These are phyloP conservation scores for Candida germanica DNA, from an alignment of 805 yeast genomes.

Conservation along the genomic window DNA sequence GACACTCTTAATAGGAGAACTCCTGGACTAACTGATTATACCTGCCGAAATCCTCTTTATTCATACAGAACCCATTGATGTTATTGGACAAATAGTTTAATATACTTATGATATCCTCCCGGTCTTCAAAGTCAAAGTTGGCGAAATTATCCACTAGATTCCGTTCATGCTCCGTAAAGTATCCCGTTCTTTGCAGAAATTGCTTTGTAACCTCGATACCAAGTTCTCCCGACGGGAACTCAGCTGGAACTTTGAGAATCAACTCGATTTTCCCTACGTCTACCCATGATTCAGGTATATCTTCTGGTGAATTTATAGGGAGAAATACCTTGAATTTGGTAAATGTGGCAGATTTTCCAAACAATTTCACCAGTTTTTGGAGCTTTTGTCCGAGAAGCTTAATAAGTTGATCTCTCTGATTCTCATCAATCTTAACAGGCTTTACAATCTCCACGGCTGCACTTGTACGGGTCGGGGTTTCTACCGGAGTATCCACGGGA, in stretches of 20 bases:
- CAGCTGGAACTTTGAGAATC: constrained; percentile 29
- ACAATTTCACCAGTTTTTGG: constrained; percentile 21
- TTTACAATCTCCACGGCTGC: constrained; percentile 1
- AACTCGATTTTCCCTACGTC: constrained; percentile 25
- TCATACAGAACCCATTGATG: constrained; percentile 19
- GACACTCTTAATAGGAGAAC: too few species aligned
- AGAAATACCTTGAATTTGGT: constrained; percentile 30
- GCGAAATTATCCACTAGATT: constrained; percentile 23
- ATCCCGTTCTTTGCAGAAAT: constrained; percentile 25
- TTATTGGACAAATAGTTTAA: constrained; percentile 33
- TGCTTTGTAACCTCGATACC: constrained; percentile 24
- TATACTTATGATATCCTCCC: constrained; percentile 20
- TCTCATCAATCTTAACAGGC: constrained; percentile 7
- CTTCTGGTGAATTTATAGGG: constrained; percentile 21
- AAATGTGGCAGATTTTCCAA: constrained; percentile 23
- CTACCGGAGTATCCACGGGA: constrained; percentile 3
- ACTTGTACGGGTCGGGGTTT: background rate
- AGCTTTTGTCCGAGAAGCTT: constrained; percentile 28
- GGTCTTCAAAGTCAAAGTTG: constrained; percentile 12
- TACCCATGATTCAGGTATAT: constrained; percentile 30
- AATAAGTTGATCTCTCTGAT: constrained; percentile 12
- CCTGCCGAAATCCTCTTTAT: constrained; percentile 8
- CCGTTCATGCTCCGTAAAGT: constrained; percentile 19
- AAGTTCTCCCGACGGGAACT: constrained; percentile 27
- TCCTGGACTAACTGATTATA: constrained; percentile 8